These are phyloP conservation scores for Entophlyctis helioformis DNA, from an alignment of 192 early-diverging fungal genomes.

Conservation along the genomic window DNA sequence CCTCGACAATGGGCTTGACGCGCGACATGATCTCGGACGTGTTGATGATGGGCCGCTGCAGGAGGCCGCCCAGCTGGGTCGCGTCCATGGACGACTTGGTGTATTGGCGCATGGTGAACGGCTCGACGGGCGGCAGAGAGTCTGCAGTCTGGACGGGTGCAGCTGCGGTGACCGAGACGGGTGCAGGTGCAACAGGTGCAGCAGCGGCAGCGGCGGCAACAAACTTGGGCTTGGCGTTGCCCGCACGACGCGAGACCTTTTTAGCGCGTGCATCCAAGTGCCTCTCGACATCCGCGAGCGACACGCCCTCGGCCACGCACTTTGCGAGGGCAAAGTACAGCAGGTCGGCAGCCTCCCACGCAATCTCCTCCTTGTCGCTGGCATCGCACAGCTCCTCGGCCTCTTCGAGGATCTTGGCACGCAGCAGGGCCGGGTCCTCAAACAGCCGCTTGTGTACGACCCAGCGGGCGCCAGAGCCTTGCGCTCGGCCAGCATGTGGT, in stretches of 20 bases:
- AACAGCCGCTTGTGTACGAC: conserved; percentile 92
- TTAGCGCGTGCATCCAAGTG: conserved; percentile 71
- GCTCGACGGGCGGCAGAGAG: no score
- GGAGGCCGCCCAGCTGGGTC: conserved; percentile 43
- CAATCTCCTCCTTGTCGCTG: conserved; percentile 59
- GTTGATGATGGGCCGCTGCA: conserved; percentile 86
- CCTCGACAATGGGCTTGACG: conserved; percentile 82
- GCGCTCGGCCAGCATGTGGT: conserved; percentile 53
- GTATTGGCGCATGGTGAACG: no score
- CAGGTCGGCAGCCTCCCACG: conserved; percentile 91
- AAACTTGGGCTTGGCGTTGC: conserved; percentile 77
- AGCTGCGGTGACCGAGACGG: conserved; percentile 7
- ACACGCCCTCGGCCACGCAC: conserved; percentile 69
- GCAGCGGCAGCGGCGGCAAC: conserved; percentile 4
- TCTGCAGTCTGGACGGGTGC: no score
- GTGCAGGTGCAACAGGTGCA: conserved; percentile 10
- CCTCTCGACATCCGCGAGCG: conserved; percentile 73
- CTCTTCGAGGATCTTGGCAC: conserved; percentile 93
- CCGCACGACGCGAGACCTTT: conserved; percentile 76
- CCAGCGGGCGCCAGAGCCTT: conserved; percentile 64
- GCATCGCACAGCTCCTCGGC: conserved; percentile 87
- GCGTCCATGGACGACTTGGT: no score
- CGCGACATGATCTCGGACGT: conserved; percentile 76
- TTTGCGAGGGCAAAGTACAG: conserved; percentile 91
- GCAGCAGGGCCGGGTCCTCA: conserved; percentile 62